Evolutionary conservation across 2,329 filamentous ascomycete genomes (phyloP), one percentile per base, ranked within the genome.

Genomic region (Alternaria infectoria): DNA sequence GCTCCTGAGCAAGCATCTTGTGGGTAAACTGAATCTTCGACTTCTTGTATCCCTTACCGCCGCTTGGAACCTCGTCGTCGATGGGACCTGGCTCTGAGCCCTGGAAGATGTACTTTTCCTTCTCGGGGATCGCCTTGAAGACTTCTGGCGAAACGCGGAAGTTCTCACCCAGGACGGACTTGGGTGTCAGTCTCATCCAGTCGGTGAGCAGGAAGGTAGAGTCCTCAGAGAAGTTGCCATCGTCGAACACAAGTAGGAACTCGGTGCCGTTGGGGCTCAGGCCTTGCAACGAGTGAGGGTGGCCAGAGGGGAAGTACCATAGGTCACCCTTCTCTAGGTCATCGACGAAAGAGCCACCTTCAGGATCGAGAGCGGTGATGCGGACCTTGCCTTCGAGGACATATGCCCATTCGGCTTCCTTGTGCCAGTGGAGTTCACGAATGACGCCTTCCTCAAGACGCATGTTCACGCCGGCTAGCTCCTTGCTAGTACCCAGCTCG

Each of bases 361-460:
- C 89, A 45, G 90, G 88, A 78, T 93, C 90, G 17, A 93, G 85
- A 1, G 89, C 91, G 0, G 90, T 92, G 54, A 93, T 86, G 57
- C 91, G 88, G 19, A 91, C 90, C 62, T 86, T 84, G 54, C 91
- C 91, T 60, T 90, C 87, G 0, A 93, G 85, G 3, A 93, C 88
- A 66, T 91, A 93, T 0, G 89, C 90, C 91, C 91, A 93, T 74
- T 93, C 91, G 40, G 90, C 90, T 76, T 92, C 89, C 70, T 91
- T 92, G 82, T 93, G 91, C 91, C 91, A 93, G 75, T 93, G 91
- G 9, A 93, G 83, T 77, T 93, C 91, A 26, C 91, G 89, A 69
- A 92, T 92, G 30, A 90, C 91, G 36, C 90, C 90, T 66, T 87
- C 81, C 43, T 90, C 90, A 3, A 93, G 86, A 11, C 91, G 87